Base-by-base conservation (phyloP, 2,329 filamentous ascomycete genomes). In the Paraphoma chrysanthemicola region DNA sequence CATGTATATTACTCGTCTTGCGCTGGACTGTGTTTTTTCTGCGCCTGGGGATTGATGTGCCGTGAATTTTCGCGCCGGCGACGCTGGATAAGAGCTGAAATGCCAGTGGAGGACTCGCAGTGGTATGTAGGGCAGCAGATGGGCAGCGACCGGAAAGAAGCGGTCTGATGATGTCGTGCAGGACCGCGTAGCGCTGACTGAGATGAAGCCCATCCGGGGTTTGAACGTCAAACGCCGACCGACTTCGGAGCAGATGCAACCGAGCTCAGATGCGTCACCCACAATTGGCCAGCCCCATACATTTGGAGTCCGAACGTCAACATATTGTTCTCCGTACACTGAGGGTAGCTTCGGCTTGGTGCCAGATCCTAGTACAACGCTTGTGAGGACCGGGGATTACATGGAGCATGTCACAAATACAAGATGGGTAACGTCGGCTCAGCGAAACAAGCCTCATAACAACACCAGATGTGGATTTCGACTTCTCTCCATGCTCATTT, bases 1-100 rank as follows among this genome's bases (percentile, higher is more conserved):
- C 70, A 73, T 74, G 67, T 72, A 70, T 60, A 30, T 29, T 12
- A n/a, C 48, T 36, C 28, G 28, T 36, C 39, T 5, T 38, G 39
- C 39, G 39, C 11, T 4, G 39, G 11, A 4, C 11, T 42, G 39
- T 42, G 39, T 23, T 23, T 23, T 23, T 23, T 23, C 23, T 17
- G 8, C 14, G 10, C 33, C 33, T 38, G 10, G 10, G n/a, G n/a
- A 3, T n/a, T 11, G 2, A 11, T 2, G 33, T 11, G n/a, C 18
- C 39, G 41, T 33, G 23, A 11, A 10, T 4, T 28, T 33, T 29
- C 33, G 44, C 17, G 44, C 16, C 10, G 28, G 12, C 29, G 23
- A 23, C 10, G 44, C 44, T 38, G 6, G 10, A 11, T 16, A 11
- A 10, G 33, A 8, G 39, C 16, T 48, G 36, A 30, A 16, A 30